These are phyloP conservation scores for Akanthomyces dipterigenus DNA, from an alignment of 2,329 filamentous ascomycete genomes.

Conservation along the genomic window DNA sequence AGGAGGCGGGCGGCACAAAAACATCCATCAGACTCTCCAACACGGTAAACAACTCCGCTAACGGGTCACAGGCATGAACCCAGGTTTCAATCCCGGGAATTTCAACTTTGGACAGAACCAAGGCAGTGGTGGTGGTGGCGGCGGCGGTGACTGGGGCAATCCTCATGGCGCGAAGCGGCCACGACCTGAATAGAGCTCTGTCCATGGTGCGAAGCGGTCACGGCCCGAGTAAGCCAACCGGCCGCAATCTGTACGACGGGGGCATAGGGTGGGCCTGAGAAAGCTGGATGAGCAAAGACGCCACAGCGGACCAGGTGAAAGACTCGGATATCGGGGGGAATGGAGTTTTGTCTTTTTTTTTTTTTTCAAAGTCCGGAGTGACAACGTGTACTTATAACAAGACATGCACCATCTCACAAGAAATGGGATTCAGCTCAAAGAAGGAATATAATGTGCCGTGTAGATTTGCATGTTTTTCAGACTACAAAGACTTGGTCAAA, in stretches of 20 bases:
- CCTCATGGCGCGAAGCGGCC: conserved; percentile 76
- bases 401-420: not conserved
- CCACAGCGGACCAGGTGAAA: not conserved
- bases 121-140: conserved; percentile 31
- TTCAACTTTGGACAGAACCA: conserved; percentile 57
- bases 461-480: not conserved
- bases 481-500: not conserved
- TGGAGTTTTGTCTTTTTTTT: not conserved
- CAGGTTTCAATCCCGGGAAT: conserved; percentile 64
- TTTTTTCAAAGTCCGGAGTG: not conserved
- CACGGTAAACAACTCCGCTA: conserved; percentile 36
- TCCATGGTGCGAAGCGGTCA: conserved; percentile 73
- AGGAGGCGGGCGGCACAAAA: not conserved
- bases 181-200: conserved; percentile 64
- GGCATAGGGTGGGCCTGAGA: no score
- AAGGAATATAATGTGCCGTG: not conserved
- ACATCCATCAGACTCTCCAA: not conserved
- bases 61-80: conserved; percentile 47
- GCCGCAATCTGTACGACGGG: no score
- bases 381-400: conserved; percentile 6
- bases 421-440: not conserved
- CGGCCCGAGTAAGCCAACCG: conserved; percentile 52
- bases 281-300: not conserved
- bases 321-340: not conserved
- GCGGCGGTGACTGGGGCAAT: conserved; percentile 60